Base-by-base conservation (phyloP, 768 basidiomycete species). In the Auriscalpium microsporum region DNA sequence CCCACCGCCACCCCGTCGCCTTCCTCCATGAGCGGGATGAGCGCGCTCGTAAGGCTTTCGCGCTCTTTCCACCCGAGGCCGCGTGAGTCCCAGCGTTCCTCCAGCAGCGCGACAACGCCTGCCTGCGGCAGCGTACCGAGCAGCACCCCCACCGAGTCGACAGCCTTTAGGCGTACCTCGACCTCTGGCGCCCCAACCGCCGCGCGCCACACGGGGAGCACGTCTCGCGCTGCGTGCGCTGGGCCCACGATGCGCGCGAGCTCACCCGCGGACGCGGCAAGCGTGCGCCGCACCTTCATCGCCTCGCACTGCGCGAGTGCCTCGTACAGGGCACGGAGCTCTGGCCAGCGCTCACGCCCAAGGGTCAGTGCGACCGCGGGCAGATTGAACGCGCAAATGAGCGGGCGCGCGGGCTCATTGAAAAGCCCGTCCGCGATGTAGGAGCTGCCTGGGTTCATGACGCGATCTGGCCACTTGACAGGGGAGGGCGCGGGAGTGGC, bases 181-280 rank as follows among this genome's bases (percentile, higher is more conserved):
- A 66, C 66, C 52, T 89, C 89, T 10, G 81, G 82, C 16, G 78
- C 73, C 49, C 72, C 69, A 57, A 87, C 72, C 35, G 74, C 75
- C 36, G 80, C 78, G 72, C 77, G 78, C 83, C 85, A 94, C 45
- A 93, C 77, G 2, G 75, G 75, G 51, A 94, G 63, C 45, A 98
- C 72, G 67, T 94, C 91, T 44, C 68, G 67, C 48, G 74, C 72
- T 1, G 91, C 78, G 58, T 87, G 74, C 36, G 84, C 81, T 34
- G 77, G 73, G 0, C 90, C 91, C 38, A 97, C 78, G 53, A 97
- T 85, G 64, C 83, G 84, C 19, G 93, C 93, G 48, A 97, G 71
- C 68, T 94, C 93, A 50, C 94, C 94, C 13, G 95, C 65, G 55
- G 90, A 90, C 1, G 95, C 92, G 3, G 93, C 90, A 45, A 95